phyloP scores from a whole-genome alignment of 129 eudicot genomes.

The Lactuca sativa region DNA sequence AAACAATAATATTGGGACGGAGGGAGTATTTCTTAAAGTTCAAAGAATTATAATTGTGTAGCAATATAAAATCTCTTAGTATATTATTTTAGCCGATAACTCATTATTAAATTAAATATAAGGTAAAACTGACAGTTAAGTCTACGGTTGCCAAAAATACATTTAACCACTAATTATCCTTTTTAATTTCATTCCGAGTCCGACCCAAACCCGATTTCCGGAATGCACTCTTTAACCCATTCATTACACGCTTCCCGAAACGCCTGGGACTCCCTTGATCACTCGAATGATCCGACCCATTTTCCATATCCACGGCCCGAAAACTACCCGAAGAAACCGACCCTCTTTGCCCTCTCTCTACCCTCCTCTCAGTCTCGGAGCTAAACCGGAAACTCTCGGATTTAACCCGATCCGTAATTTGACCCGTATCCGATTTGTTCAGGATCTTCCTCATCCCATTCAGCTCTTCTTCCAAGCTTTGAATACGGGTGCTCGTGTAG shows the following conservation, averaged over 20 bases:
- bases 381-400: conserved; percentile 65
- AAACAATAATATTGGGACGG: too few species aligned
- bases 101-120: too few species aligned
- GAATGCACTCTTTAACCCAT: conserved; percentile 59
- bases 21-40: too few species aligned
- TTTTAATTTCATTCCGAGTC: conserved; percentile 8
- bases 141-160: conserved; percentile 1
- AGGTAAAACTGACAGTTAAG: neutral
- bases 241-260: conserved; percentile 48
- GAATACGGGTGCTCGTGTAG: conserved; percentile 62
- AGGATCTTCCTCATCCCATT: conserved; percentile 54
- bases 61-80: too few species aligned
- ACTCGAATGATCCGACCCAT: conserved; percentile 8
- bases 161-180: conserved; percentile 6
- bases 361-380: conserved; percentile 53
- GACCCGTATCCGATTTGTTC: conserved; percentile 22
- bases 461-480: conserved; percentile 69
- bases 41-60: too few species aligned
- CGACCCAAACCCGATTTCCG: conserved; percentile 41
- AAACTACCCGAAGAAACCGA: conserved; percentile 63
- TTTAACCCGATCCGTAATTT: conserved; percentile 33
- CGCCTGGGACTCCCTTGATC: conserved; percentile 28
- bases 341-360: conserved; percentile 73
- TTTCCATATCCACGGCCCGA: conserved; percentile 23
- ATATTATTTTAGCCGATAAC: too few species aligned